A percentile compares a stretch with the other conserved stretches of the same genome.
These are phyloP conservation scores for Xerocomus minutiporus DNA, from an alignment of 1,284 basidiomycete species.

Conservation along the genomic window DNA sequence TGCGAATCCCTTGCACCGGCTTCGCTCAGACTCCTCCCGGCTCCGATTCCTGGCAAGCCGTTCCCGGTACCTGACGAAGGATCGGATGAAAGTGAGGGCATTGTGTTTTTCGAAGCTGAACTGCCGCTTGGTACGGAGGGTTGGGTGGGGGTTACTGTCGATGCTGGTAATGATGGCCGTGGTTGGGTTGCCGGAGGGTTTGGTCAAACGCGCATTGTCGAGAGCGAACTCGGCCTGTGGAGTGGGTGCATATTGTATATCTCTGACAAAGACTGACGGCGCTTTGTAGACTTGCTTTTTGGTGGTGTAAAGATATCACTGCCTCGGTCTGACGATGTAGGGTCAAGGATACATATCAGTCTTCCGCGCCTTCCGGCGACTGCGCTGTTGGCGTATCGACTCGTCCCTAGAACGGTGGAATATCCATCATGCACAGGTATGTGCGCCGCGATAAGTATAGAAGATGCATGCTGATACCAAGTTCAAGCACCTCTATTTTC, in stretches of 20 bases:
- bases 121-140: constrained; percentile 31
- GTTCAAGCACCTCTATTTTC: constrained; percentile 45
- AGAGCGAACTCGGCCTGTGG: constrained; percentile 35
- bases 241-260: constrained; percentile 40
- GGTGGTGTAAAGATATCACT: constrained; percentile 31
- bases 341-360: constrained; percentile 34
- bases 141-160: constrained; percentile 51
- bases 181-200: constrained; percentile 67
- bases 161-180: constrained; percentile 43
- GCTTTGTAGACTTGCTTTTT: constrained; percentile 38
- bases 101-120: constrained; percentile 56
- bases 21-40: constrained; percentile 57
- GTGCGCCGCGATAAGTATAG: not conserved
- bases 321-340: constrained; percentile 21
- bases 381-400: constrained; percentile 60
- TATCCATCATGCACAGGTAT: constrained; percentile 25
- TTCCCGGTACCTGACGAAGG: constrained; percentile 69
- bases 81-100: constrained; percentile 67
- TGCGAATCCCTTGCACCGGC: constrained; percentile 45
- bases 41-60: constrained; percentile 43
- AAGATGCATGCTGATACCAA: constrained; percentile 6
- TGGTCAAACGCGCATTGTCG: constrained; percentile 29
- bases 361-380: constrained; percentile 53
- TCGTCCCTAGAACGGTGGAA: constrained; percentile 32
- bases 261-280: constrained; percentile 8